Evolutionary conservation across 202 grass and related monocot species (phyloP).

Genomic region (Bolboschoenoplectus hybrid): DNA sequence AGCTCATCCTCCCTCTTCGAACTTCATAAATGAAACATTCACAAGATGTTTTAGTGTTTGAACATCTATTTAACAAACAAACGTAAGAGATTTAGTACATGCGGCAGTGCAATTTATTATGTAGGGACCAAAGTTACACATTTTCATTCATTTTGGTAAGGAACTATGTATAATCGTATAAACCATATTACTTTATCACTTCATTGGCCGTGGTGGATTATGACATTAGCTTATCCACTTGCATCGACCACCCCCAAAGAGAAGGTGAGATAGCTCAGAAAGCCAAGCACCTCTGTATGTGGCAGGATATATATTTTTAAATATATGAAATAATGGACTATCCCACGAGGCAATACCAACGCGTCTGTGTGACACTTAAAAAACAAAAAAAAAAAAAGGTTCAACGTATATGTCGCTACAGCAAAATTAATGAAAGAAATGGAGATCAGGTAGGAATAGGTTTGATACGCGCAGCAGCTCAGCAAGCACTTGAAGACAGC

Average conservation of each 20-base stretch:
- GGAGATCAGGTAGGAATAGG: neutral
- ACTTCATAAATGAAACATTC: too few relatives aligned
- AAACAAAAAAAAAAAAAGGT: neutral
- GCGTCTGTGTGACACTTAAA: neutral
- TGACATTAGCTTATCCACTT: neutral
- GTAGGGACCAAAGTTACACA: neutral
- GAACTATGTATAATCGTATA: neutral
- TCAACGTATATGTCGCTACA: neutral
- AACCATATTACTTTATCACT: neutral
- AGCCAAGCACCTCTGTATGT: neutral
- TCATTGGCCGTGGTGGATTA: neutral
- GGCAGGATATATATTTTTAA: neutral
- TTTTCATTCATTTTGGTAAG: neutral
- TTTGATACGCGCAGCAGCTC: neutral
- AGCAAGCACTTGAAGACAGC: neutral
- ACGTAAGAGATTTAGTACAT: too few relatives aligned
- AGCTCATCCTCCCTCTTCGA: too few relatives aligned
- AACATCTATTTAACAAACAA: too few relatives aligned
- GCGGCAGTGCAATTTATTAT: too few relatives aligned
- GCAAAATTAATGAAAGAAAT: neutral
- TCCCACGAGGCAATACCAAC: neutral
- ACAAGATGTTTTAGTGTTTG: too few relatives aligned
- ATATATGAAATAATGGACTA: neutral
- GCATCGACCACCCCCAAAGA: neutral
- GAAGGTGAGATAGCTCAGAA: neutral